Conservation (phyloP, 2,329 filamentous ascomycete genomes). For the Aspergillus persii region DNA sequence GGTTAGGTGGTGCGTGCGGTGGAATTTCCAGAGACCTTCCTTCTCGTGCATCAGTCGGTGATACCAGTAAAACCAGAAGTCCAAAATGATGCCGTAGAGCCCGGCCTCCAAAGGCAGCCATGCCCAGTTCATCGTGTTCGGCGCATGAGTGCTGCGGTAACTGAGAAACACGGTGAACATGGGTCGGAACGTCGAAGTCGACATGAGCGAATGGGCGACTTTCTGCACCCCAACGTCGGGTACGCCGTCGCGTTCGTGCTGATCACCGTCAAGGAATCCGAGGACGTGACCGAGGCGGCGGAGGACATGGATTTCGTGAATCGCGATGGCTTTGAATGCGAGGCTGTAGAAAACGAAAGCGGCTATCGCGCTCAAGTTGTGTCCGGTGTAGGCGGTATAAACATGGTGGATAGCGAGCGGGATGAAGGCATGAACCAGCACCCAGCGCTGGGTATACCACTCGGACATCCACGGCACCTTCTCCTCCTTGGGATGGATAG, state of each 20-base stretch:
- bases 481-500: constrained; percentile 42
- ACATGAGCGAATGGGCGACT: constrained; percentile 33
- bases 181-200: constrained; percentile 33
- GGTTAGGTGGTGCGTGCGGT: constrained; percentile 47
- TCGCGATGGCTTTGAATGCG: constrained; percentile 42
- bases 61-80: constrained; percentile 44
- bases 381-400: constrained; percentile 29
- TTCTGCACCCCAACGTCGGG: constrained; percentile 40
- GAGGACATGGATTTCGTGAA: constrained; percentile 40
- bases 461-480: constrained; percentile 42
- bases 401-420: constrained; percentile 41
- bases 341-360: constrained; percentile 39
- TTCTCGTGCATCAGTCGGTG: constrained; percentile 45
- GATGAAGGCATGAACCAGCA: constrained; percentile 38
- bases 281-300: constrained; percentile 38
- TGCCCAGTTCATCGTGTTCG: constrained; percentile 29
- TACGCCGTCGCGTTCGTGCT: constrained; percentile 44
- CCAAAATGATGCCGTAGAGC: constrained; percentile 44
- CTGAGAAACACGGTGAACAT: constrained; percentile 36
- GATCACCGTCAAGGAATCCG: constrained; percentile 47
- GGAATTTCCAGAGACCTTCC: constrained; percentile 42
- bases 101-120: constrained; percentile 41
- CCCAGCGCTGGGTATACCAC: constrained; percentile 40
- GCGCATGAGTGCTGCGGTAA: constrained; percentile 24
- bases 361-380: constrained; percentile 28